These are phyloP conservation scores for Zostera marina DNA, from an alignment of 116 monocot species.

Conservation along the genomic window DNA sequence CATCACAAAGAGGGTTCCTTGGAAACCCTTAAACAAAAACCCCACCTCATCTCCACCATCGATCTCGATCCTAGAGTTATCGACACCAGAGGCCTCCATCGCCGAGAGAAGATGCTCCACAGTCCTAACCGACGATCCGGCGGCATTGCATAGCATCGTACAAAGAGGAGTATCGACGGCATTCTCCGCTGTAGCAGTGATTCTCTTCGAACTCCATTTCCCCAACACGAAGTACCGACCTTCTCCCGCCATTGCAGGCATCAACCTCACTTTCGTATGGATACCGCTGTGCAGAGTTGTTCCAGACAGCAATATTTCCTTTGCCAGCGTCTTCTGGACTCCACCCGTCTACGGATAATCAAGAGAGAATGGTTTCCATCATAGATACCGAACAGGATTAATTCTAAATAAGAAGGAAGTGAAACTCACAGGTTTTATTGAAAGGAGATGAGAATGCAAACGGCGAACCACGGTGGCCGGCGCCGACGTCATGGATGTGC, in stretches of 20 bases:
- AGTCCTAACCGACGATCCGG: constrained; percentile 38
- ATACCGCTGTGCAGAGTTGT: constrained; percentile 70
- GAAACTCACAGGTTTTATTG: background rate
- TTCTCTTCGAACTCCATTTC: constrained; percentile 7
- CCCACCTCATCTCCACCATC: constrained; percentile 74
- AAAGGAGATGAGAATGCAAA: background rate
- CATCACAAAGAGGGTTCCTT: background rate
- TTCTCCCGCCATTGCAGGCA: constrained; percentile 74
- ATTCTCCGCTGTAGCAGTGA: constrained; percentile 49
- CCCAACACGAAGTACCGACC: constrained; percentile 57
- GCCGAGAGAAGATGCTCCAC: constrained; percentile 93
- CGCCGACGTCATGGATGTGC: background rate
- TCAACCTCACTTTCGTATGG: constrained; percentile 26
- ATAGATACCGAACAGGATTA: background rate
- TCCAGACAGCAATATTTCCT: constrained; percentile 25
- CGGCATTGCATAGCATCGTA: constrained; percentile 34
- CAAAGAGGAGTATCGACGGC: constrained; percentile 46
- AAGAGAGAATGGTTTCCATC: background rate
- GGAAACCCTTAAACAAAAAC: background rate
- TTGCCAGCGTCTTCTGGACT: constrained; percentile 58
- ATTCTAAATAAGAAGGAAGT: background rate
- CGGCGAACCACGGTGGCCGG: background rate
- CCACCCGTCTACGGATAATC: constrained; percentile 23
- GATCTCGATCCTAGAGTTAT: constrained; percentile 72
- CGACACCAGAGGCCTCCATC: constrained; percentile 60